Conservation (phyloP, 495 filamentous ascomycete species). For the Umbilicaria muhlenbergii region DNA sequence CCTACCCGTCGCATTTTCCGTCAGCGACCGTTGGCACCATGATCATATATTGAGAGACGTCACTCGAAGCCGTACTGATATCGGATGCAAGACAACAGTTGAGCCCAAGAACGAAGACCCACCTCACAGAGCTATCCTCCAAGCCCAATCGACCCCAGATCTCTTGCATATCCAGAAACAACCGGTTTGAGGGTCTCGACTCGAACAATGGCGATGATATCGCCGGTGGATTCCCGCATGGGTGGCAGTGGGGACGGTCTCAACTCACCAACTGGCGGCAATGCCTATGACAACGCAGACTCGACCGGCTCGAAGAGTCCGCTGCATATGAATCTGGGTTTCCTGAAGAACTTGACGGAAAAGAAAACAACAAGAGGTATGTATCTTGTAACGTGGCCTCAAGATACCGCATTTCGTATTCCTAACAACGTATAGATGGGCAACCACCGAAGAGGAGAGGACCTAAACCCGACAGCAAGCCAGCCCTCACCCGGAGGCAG, state of each 20-base stretch:
- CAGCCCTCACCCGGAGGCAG: conserved; percentile 81
- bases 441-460: conserved; percentile 78
- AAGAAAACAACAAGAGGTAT: conserved; percentile 45
- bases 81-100: too few species aligned
- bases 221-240: background rate
- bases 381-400: background rate
- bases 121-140: too few species aligned
- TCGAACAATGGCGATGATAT: background rate
- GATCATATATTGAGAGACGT: too few species aligned
- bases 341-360: conserved; percentile 43
- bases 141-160: too few species aligned
- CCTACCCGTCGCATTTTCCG: too few species aligned
- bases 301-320: conserved; percentile 30
- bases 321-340: conserved; percentile 36
- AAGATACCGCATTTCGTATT: background rate
- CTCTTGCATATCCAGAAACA: background rate
- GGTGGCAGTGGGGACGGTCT: background rate
- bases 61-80: too few species aligned
- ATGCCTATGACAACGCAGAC: conserved; percentile 15
- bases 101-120: too few species aligned
- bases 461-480: conserved; percentile 93
- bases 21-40: too few species aligned
- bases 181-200: background rate
- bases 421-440: conserved; percentile 41
- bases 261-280: background rate